phyloP scores from a whole-genome alignment of 352 stramenopile species.

The Lagenidium sp. region DNA sequence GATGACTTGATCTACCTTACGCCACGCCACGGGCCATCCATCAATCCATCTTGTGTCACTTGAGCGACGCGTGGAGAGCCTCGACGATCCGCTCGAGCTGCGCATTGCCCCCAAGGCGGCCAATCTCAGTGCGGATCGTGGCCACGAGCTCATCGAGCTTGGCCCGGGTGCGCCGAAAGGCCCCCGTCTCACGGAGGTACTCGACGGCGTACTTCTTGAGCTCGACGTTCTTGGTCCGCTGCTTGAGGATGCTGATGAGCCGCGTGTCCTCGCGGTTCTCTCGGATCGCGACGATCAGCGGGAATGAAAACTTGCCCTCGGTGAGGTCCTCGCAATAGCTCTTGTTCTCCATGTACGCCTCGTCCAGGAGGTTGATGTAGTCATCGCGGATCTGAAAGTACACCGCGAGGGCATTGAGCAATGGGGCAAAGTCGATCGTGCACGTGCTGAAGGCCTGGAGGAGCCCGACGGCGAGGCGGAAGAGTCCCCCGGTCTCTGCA shows the following conservation, averaged over 20 bases:
- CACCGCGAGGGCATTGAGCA: conserved; percentile 92
- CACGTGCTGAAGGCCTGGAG: conserved; percentile 86
- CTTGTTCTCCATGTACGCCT: conserved; percentile 97
- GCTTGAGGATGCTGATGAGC: conserved; percentile 95
- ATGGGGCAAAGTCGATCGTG: conserved; percentile 66
- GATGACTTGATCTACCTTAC: too few species aligned
- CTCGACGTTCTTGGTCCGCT: conserved; percentile 92
- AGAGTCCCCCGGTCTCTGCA: conserved; percentile 93
- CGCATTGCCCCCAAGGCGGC: conserved; percentile 40
- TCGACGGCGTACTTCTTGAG: conserved; percentile 93
- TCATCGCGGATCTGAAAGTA: conserved; percentile 99
- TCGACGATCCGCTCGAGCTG: conserved; percentile 49
- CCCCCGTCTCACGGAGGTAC: conserved; percentile 65
- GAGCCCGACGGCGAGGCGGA: conserved; percentile 93
- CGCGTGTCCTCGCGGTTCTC: conserved; percentile 70
- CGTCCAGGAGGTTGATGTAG: conserved; percentile 95
- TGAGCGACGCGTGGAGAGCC: conserved; percentile 41
- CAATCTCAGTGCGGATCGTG: conserved; percentile 39
- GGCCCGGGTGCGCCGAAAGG: conserved; percentile 37
- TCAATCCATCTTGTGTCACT: conserved; percentile 15
- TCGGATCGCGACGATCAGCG: conserved; percentile 77
- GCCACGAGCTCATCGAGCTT: conserved; percentile 44
- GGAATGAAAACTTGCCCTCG: conserved; percentile 96
- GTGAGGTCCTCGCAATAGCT: conserved; percentile 97
- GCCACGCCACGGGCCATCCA: neutral